Evolutionary conservation across 2,329 filamentous ascomycete species (phyloP).

Genomic region (Apiospora phragmitis): DNA sequence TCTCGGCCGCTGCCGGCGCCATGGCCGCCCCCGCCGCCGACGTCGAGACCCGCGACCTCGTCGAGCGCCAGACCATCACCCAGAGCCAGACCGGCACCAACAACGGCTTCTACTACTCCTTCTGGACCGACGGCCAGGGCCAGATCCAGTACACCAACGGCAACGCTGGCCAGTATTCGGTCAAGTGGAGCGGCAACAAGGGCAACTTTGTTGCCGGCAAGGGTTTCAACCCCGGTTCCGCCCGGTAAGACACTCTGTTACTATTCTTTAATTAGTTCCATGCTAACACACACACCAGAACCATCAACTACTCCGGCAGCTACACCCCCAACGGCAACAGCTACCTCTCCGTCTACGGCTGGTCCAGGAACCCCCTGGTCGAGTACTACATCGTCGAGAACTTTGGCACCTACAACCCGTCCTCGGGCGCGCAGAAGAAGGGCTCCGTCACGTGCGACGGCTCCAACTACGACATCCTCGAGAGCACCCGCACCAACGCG

Average conservation of each 20-base stretch:
- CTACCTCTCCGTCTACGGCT: conserved; percentile 41
- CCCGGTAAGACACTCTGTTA: too few species aligned
- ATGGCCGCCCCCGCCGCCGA: conserved; percentile 37
- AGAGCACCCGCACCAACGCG: conserved; percentile 36
- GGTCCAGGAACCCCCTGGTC: conserved; percentile 39
- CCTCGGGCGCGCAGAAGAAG: conserved; percentile 33
- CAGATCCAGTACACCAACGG: conserved; percentile 57
- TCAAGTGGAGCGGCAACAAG: conserved; percentile 45
- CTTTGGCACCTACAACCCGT: conserved; percentile 44
- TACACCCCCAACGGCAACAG: conserved; percentile 51
- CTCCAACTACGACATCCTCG: conserved; percentile 35
- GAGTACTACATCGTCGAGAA: conserved; percentile 45
- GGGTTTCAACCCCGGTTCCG: conserved; percentile 42
- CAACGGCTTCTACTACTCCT: conserved; percentile 62
- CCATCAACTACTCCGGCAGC: conserved; percentile 48
- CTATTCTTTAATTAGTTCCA: too few species aligned
- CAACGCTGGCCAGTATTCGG: conserved; percentile 47
- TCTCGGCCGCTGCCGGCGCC: conserved; percentile 32
- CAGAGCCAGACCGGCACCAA: conserved; percentile 49
- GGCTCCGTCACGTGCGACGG: conserved; percentile 34
- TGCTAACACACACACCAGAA: conserved; percentile 28
- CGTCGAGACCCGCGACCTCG: conserved; percentile 36
- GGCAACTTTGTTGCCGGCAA: conserved; percentile 52
- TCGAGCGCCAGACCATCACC: conserved; percentile 36
- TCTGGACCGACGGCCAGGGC: conserved; percentile 57